These are phyloP conservation scores for Zasmidium angulare DNA, from an alignment of 2,329 filamentous ascomycete species.

Conservation along the genomic window DNA sequence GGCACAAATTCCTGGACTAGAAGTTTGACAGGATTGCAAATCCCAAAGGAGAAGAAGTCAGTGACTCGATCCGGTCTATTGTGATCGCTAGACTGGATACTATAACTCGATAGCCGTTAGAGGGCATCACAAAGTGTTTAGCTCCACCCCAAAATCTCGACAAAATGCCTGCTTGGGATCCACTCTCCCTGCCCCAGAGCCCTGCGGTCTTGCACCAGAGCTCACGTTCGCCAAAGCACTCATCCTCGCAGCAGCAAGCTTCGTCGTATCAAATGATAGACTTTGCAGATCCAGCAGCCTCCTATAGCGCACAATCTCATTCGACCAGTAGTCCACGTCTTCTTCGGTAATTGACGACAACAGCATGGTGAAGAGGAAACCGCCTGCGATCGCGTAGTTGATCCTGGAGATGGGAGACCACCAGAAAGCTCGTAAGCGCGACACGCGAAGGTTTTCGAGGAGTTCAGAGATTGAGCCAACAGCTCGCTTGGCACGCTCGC, in stretches of 20 bases:
- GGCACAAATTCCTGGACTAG: background rate
- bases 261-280: constrained; percentile 22
- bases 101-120: too few species aligned
- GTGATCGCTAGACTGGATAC: too few species aligned
- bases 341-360: constrained; percentile 19
- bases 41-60: too few species aligned
- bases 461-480: constrained; percentile 17
- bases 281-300: constrained; percentile 26
- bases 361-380: constrained; percentile 27
- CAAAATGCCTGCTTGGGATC: constrained; percentile 24
- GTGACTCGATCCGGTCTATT: too few species aligned
- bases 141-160: constrained; percentile 24
- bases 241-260: constrained; percentile 22
- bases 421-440: constrained; percentile 25
- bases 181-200: constrained; percentile 4
- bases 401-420: constrained; percentile 25
- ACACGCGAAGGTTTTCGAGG: constrained; percentile 23
- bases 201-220: constrained; percentile 7
- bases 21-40: background rate
- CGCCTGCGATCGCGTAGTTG: constrained; percentile 23
- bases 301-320: constrained; percentile 22
- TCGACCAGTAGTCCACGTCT: constrained; percentile 23
- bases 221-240: constrained; percentile 19
- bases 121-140: constrained; percentile 19
- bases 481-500: constrained; percentile 15